Evolutionary conservation across 164 flowering plant genomes (phyloP), one percentile per base, ranked within the genome.

Genomic region (Aristolochia californica): DNA sequence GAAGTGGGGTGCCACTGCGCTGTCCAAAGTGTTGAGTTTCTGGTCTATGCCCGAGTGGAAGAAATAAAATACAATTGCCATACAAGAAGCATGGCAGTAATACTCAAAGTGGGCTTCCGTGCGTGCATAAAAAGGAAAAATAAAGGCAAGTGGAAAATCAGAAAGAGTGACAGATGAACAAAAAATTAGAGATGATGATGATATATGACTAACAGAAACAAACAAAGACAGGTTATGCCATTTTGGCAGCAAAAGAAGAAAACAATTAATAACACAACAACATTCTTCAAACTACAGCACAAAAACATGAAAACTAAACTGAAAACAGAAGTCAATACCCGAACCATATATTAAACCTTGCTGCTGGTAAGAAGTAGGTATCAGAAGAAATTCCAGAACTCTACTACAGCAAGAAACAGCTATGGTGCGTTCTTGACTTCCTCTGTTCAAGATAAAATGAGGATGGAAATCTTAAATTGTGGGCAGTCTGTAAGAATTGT

Each of bases 351-450:
- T 50, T 50, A 18, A 30, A 48, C 28, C 59, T 57, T 57, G 48
- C 59, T 43, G 53, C 44, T 26, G 27, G 15, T 50, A 34, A 2
- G 40, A 28, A 25, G 53, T 21, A 49, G 21, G 24, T 10, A 21
- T 21, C 22, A 8, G 26, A 8, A 23, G 1, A 50, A 13, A 50
- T 50, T 22, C 23, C 23, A 50, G 10, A 22, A 22, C 5, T 50
- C 54, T 26, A 50, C 54, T 50, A 26, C 27, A 50, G 54, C 54
- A 50, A 50, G 54, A 22, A 23, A 62, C 66, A 45, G 16, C 69
- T 68, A 82, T 78, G 90, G 88, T 83, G 80, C 87, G 88, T 78
- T 86, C 95, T 86, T 82, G 90, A 83, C 90, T 86, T 66, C 84
- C 70, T 65, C 70, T 70, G 57, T 48, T 49, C 51, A 57, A 60